phyloP scores from a whole-genome alignment of 2,329 filamentous ascomycete genomes.

The Rhexocercosporidium sp. region DNA sequence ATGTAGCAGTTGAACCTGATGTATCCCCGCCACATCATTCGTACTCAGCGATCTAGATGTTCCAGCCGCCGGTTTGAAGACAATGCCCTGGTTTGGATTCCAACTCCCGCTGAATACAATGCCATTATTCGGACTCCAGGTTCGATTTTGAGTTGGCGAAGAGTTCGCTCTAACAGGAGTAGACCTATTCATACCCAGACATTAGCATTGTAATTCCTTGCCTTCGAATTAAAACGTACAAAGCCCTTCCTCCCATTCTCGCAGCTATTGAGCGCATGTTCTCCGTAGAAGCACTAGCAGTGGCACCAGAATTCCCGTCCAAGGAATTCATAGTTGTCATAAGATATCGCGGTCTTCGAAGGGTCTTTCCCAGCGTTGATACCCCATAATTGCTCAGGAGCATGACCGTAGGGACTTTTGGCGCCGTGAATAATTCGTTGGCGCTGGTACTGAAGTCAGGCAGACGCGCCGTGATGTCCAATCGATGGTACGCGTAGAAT shows the following conservation, averaged over 20 bases:
- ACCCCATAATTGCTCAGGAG: constrained; percentile 43
- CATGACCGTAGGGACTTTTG: constrained; percentile 39
- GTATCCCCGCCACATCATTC: constrained; percentile 18
- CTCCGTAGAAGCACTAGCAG: constrained; percentile 12
- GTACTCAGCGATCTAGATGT: constrained; percentile 31
- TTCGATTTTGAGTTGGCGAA: neutral
- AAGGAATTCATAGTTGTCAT: constrained; percentile 28
- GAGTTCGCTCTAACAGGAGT: constrained; percentile 5
- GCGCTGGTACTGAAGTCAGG: constrained; percentile 16
- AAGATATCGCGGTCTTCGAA: constrained; percentile 31
- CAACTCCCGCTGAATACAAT: constrained; percentile 48
- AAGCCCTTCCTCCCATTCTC: constrained; percentile 23
- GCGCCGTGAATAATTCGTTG: constrained; percentile 15
- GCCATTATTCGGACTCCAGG: constrained; percentile 13
- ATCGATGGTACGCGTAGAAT: constrained; percentile 17
- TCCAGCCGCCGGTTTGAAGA: constrained; percentile 41
- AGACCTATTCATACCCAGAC: neutral
- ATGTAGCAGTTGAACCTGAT: constrained; percentile 29
- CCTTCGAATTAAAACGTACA: constrained; percentile 30
- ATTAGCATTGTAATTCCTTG: neutral
- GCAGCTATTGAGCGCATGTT: constrained; percentile 31
- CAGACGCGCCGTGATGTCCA: constrained; percentile 35
- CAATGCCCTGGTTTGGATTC: constrained; percentile 47
- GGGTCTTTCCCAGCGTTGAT: constrained; percentile 38
- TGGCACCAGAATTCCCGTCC: constrained; percentile 24